Percentiles rank a stretch among this genome's conserved stretches.
phyloP scores from a whole-genome alignment of 140 eudicot genomes.

The Ambrosia hybrid region DNA sequence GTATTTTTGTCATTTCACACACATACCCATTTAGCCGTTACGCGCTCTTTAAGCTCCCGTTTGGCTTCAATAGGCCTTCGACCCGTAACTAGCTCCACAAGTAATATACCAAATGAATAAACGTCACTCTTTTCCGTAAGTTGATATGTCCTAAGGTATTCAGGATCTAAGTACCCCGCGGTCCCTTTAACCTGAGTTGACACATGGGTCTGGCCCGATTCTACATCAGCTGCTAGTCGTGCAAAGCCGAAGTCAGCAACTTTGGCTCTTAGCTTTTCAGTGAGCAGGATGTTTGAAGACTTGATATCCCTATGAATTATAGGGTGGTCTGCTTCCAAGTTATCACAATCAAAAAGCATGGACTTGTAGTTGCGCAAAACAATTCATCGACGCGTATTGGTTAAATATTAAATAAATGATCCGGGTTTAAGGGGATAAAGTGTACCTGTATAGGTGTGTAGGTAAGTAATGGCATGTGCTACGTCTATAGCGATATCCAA shows the following conservation, averaged over 20 bases:
- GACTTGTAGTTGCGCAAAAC: not conserved
- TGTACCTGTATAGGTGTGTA: constrained; percentile 87
- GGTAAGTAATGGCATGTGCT: constrained; percentile 93
- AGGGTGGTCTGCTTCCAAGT: constrained; percentile 65
- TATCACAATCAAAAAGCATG: not conserved
- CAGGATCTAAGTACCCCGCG: constrained; percentile 98
- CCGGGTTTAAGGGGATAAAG: not conserved
- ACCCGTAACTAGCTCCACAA: constrained; percentile 89
- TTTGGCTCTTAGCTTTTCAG: constrained; percentile 78
- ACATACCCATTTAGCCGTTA: constrained; percentile 90
- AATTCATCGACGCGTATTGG: not conserved
- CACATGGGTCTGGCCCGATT: constrained; percentile 77
- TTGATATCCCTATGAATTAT: constrained; percentile 96
- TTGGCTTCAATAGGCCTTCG: constrained; percentile 88
- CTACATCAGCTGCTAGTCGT: constrained; percentile 61
- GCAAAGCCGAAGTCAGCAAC: constrained; percentile 99
- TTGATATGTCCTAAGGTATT: constrained; percentile 78
- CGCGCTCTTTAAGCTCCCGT: constrained; percentile 60
- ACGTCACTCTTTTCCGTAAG: constrained; percentile 95
- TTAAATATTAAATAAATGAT: not conserved
- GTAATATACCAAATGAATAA: constrained; percentile 87
- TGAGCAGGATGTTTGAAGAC: constrained; percentile 90
- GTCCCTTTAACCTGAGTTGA: constrained; percentile 99
- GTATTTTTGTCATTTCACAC: not conserved
- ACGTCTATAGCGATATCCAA: constrained; percentile 85